Conservation (phyloP, 306 rosid species). For the Trichosanthes cucumerina region DNA sequence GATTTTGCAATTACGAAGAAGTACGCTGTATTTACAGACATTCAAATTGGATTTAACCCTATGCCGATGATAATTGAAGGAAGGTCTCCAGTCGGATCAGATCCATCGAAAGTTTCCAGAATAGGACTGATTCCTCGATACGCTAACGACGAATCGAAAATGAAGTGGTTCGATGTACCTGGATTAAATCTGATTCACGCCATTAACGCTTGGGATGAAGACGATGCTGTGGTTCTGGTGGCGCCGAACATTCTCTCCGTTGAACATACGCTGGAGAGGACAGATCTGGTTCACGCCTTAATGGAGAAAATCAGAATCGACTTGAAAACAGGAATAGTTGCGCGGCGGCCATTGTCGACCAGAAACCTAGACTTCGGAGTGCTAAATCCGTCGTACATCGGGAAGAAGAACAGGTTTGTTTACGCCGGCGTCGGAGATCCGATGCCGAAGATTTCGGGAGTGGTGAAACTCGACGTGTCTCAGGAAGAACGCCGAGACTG, state of each 20-base stretch:
- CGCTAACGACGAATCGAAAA: slow-evolving; percentile 44
- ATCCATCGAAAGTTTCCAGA: slow-evolving; percentile 42
- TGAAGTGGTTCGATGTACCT: slow-evolving; percentile 77
- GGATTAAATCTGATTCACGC: slow-evolving; percentile 75
- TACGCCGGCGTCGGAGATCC: slow-evolving; percentile 85
- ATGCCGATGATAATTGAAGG: slow-evolving; percentile 48
- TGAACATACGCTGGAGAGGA: slow-evolving; percentile 69
- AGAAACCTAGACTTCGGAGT: slow-evolving; percentile 66
- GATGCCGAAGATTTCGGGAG: slow-evolving; percentile 81
- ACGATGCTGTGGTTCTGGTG: slow-evolving; percentile 39
- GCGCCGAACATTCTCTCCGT: slow-evolving; percentile 73
- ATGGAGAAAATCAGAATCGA: slow-evolving; percentile 65
- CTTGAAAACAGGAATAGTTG: slow-evolving; percentile 40
- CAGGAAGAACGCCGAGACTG: slow-evolving; percentile 33
- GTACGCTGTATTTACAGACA: slow-evolving; percentile 57
- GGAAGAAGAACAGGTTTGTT: slow-evolving; percentile 37
- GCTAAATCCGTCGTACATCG: slow-evolving; percentile 33
- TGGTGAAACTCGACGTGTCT: slow-evolving; percentile 66
- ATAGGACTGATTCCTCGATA: slow-evolving; percentile 63
- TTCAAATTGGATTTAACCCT: slow-evolving; percentile 68
- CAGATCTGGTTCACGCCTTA: slow-evolving; percentile 53
- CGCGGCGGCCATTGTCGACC: slow-evolving; percentile 53
- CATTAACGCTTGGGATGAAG: slow-evolving; percentile 88
- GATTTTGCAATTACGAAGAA: slow-evolving; percentile 77
- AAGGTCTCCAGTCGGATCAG: slow-evolving; percentile 57